Conservation (phyloP, 2,329 filamentous ascomycete genomes). For the Nemania serpens region DNA sequence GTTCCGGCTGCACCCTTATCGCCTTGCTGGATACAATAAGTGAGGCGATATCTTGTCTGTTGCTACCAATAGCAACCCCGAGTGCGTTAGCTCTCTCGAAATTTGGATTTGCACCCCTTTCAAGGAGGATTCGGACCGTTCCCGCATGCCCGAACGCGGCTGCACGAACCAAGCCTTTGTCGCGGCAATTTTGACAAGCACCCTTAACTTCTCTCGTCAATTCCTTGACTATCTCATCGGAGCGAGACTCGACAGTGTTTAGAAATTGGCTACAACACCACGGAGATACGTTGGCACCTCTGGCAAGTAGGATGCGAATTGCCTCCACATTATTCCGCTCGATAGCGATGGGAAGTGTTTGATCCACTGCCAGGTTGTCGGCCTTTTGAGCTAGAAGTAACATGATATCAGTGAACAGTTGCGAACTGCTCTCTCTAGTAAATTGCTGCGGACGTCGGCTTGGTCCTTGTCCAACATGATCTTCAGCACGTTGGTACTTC, state of each 20-base stretch:
- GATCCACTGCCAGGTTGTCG: background rate
- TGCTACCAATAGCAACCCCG: background rate
- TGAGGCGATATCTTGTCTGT: background rate
- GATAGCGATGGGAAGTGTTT: background rate
- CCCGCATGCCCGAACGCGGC: background rate
- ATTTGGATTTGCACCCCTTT: background rate
- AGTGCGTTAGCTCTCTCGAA: background rate
- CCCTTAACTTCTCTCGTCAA: background rate
- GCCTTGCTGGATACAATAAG: background rate
- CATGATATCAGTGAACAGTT: constrained; percentile 1
- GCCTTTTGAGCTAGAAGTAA: background rate
- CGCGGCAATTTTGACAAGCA: background rate
- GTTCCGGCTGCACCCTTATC: background rate
- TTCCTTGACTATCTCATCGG: background rate
- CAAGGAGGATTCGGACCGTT: background rate
- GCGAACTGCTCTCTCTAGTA: background rate
- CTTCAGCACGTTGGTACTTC: background rate
- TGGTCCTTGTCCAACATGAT: background rate
- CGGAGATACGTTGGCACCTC: background rate
- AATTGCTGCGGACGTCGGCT: background rate
- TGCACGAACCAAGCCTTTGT: background rate
- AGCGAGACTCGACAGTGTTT: background rate
- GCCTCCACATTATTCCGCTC: background rate
- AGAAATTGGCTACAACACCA: background rate
- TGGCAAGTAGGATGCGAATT: background rate